These are phyloP conservation scores for Melanogaster broomeanus DNA, from an alignment of 768 basidiomycete species.

Conservation along the genomic window DNA sequence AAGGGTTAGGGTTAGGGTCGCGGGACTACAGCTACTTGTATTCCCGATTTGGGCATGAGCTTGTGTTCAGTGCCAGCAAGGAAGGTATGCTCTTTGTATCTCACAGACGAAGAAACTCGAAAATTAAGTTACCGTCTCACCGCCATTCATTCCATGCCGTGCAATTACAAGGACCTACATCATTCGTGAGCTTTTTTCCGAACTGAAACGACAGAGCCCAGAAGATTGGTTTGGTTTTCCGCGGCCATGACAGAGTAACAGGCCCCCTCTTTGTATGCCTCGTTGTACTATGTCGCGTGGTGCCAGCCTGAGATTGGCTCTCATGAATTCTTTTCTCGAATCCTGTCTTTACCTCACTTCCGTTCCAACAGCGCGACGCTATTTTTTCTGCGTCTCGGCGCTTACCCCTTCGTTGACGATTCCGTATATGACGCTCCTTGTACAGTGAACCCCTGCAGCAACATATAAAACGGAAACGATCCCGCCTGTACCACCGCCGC, in stretches of 20 bases:
- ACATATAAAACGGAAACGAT: conserved; percentile 15
- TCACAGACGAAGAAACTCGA: background rate
- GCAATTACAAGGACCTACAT: conserved; percentile 11
- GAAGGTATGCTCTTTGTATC: conserved; percentile 10
- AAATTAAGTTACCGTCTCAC: background rate
- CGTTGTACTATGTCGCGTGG: background rate
- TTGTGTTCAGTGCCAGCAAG: conserved; percentile 14
- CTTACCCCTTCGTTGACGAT: background rate
- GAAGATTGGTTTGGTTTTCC: background rate
- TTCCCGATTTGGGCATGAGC: conserved; percentile 29
- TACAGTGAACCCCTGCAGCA: background rate
- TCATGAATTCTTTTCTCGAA: background rate
- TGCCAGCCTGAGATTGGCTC: background rate
- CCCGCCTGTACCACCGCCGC: too few species aligned
- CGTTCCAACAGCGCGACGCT: background rate
- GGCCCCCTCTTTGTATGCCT: conserved; percentile 4
- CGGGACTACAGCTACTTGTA: conserved; percentile 23
- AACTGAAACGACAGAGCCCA: background rate
- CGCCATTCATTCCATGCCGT: background rate
- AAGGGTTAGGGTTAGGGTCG: conserved; percentile 9
- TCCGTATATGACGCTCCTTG: conserved; percentile 21
- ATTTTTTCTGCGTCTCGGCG: background rate
- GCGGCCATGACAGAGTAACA: conserved; percentile 10
- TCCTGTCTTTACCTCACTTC: conserved; percentile 1
- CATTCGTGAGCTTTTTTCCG: background rate